Evolutionary conservation across 2,329 filamentous ascomycete genomes (phyloP).

Genomic region (Samsoniella hepiali): DNA sequence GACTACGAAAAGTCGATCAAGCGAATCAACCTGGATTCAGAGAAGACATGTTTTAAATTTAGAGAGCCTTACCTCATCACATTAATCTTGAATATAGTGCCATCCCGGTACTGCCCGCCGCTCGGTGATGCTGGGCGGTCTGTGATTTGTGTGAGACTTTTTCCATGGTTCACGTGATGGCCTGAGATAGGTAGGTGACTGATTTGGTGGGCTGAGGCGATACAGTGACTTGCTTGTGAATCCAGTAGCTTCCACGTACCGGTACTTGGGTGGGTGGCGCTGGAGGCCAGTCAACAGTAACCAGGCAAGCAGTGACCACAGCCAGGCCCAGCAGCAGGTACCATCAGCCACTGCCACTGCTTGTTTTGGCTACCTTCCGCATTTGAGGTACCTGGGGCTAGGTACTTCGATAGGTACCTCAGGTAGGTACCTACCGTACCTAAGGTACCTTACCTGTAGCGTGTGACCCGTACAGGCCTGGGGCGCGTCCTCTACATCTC

Average conservation of each 20-base stretch:
- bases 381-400: neutral
- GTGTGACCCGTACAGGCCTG: neutral
- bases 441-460: neutral
- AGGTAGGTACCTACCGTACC: neutral
- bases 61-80: too few relatives aligned
- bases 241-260: neutral
- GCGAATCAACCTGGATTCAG: too few relatives aligned
- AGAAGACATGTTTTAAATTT: too few relatives aligned
- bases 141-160: conserved; percentile 8
- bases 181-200: conserved; percentile 1
- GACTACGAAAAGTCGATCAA: neutral
- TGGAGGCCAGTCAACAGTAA: neutral
- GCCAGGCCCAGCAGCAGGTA: neutral
- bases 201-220: neutral
- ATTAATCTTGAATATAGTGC: too few relatives aligned
- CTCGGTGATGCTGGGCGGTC: neutral
- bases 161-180: conserved; percentile 3
- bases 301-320: neutral
- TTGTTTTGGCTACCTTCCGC: neutral
- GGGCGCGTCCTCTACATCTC: neutral
- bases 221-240: neutral
- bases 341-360: neutral
- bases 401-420: too few relatives aligned
- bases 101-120: neutral
- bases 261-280: neutral